A percentile compares a stretch with the other conserved stretches of the same genome.
Evolutionary conservation across 2,329 filamentous ascomycete genomes (phyloP).

Genomic region (Colletotrichum eleusines): DNA sequence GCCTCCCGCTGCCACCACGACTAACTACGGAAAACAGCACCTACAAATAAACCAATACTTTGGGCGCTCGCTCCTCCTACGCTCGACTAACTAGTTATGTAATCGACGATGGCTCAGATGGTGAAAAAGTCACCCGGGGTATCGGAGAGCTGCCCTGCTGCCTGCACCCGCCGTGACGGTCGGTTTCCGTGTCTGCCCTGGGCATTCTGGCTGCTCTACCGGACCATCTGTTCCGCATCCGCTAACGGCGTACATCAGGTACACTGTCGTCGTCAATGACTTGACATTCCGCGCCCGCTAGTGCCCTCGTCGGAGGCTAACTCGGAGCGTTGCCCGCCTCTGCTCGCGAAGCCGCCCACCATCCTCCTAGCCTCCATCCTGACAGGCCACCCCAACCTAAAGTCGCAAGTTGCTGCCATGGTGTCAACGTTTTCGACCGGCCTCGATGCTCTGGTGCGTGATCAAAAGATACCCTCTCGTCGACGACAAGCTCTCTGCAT

Average conservation of each 20-base stretch:
- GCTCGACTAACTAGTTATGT: background rate
- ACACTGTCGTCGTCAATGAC: background rate
- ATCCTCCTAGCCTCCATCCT: background rate
- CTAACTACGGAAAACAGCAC: background rate
- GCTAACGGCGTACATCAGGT: background rate
- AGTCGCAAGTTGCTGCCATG: slow-evolving; percentile 9
- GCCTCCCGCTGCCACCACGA: background rate
- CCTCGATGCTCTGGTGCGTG: slow-evolving; percentile 1
- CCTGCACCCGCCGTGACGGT: background rate
- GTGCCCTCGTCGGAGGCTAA: background rate
- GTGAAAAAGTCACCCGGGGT: background rate
- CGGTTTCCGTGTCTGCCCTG: background rate
- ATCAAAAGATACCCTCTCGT: background rate
- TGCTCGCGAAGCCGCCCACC: slow-evolving; percentile 1
- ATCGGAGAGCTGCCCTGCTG: too few species aligned
- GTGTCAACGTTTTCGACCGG: background rate
- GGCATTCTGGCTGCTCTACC: background rate
- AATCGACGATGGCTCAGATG: background rate
- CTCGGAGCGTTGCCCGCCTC: background rate
- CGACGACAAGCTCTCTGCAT: background rate
- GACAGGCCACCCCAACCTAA: background rate
- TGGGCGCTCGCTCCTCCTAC: background rate
- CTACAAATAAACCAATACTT: background rate
- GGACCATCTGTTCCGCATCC: background rate
- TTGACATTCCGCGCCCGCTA: background rate